Conservation (phyloP, 2,329 filamentous ascomycete genomes). For the Aspergillus pseudoglaucus region DNA sequence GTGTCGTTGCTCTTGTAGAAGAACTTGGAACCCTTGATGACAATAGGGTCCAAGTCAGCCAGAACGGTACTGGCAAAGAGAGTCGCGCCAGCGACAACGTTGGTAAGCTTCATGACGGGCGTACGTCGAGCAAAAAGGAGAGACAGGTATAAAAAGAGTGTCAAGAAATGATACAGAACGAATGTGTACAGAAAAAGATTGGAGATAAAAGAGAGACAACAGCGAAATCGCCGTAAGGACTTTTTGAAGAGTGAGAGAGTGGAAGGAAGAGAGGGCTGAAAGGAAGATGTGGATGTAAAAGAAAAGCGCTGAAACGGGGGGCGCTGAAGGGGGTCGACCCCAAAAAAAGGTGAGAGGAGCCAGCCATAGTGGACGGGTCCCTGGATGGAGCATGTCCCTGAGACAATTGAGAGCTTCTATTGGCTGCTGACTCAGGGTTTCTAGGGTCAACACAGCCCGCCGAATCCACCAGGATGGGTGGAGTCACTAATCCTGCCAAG, state of each 20-base stretch:
- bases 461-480: background rate
- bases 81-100: conserved; percentile 41
- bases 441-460: background rate
- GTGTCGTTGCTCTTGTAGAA: conserved; percentile 75
- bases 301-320: background rate
- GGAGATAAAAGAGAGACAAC: background rate
- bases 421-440: background rate
- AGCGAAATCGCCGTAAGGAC: background rate
- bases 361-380: too few species aligned
- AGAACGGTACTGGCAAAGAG: conserved; percentile 42
- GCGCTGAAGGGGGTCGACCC: too few species aligned
- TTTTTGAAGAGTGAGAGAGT: background rate
- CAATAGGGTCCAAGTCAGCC: conserved; percentile 51
- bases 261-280: background rate
- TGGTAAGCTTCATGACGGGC: conserved; percentile 47
- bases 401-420: background rate
- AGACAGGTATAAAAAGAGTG: background rate
- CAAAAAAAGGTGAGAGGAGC: too few species aligned
- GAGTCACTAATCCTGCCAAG: background rate
- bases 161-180: background rate
- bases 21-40: conserved; percentile 73
- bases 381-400: too few species aligned
- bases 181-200: background rate
- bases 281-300: background rate
- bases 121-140: conserved; percentile 1